Evolutionary conservation across 805 yeast genomes (phyloP).

Genomic region (Metahyphopichia silvanorum): DNA sequence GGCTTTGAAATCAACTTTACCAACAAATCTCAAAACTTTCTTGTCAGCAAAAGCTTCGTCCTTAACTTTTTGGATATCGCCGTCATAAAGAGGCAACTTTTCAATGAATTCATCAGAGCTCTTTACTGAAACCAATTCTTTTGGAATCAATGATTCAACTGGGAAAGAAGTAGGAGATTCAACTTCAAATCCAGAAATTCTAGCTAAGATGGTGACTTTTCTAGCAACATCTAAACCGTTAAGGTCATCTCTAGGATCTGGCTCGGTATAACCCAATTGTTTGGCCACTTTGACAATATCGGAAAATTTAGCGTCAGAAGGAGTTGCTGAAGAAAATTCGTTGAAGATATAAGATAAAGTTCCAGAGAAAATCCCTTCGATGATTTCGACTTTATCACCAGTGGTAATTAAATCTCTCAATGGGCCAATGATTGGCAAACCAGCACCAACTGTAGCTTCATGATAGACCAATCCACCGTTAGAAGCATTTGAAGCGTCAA

Average conservation of each 20-base stretch:
- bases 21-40: conserved; percentile 92
- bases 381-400: conserved; percentile 87
- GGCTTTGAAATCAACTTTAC: conserved; percentile 75
- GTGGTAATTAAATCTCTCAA: conserved; percentile 85
- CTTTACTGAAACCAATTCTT: conserved; percentile 68
- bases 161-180: conserved; percentile 91
- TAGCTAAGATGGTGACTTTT: conserved; percentile 93
- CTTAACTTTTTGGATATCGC: conserved; percentile 72
- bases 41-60: conserved; percentile 76
- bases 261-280: conserved; percentile 93
- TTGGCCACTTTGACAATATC: conserved; percentile 89
- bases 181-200: conserved; percentile 83
- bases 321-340: conserved; percentile 72
- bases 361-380: conserved; percentile 97
- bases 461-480: conserved; percentile 81
- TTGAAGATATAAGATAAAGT: conserved; percentile 93
- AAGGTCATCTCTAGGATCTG: conserved; percentile 98
- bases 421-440: conserved; percentile 88
- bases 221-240: conserved; percentile 98
- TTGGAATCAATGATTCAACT: conserved; percentile 90
- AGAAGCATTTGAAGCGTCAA: conserved; percentile 48
- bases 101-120: conserved; percentile 77
- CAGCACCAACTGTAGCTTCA: conserved; percentile 99
- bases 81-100: conserved; percentile 80
- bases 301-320: conserved; percentile 71